phyloP scores from a whole-genome alignment of 345 rosid species.

The Lepidium sativum region DNA sequence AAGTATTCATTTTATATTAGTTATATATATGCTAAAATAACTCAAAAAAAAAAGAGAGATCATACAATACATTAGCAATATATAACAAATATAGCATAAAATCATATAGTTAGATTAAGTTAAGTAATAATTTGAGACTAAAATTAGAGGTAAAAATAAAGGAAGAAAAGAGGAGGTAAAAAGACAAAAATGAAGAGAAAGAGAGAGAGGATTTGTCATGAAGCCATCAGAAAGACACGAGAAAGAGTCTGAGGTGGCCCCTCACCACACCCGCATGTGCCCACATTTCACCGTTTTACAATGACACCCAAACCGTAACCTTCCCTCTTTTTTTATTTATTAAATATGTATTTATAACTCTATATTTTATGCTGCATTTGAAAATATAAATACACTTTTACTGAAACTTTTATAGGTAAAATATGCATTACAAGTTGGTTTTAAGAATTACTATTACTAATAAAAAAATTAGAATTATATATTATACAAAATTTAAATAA shows the following conservation, averaged over 20 bases:
- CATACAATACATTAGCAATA: not conserved
- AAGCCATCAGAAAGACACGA: constrained; percentile 29
- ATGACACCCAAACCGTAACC: constrained; percentile 26
- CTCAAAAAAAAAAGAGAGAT: not conserved
- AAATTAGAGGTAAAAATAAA: not conserved
- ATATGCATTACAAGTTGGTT: too few relatives aligned
- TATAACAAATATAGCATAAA: not conserved
- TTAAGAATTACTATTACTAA: too few relatives aligned
- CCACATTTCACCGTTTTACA: constrained; percentile 31
- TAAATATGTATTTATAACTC: too few relatives aligned
- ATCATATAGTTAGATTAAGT: not conserved
- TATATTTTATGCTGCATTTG: too few relatives aligned
- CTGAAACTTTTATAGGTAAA: too few relatives aligned
- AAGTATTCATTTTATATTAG: too few relatives aligned
- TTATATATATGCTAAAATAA: too few relatives aligned
- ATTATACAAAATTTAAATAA: too few relatives aligned
- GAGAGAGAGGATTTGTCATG: constrained; percentile 24
- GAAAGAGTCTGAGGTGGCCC: constrained; percentile 33
- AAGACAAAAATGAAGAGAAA: constrained; percentile 17
- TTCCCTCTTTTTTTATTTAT: not conserved
- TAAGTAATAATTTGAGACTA: not conserved
- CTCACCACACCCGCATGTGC: constrained; percentile 31
- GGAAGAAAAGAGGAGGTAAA: not conserved
- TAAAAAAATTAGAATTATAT: too few relatives aligned
- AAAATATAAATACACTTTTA: too few relatives aligned